phyloP scores from a whole-genome alignment of 441 rosid genomes.

The Euphorbia schlechtendalii region DNA sequence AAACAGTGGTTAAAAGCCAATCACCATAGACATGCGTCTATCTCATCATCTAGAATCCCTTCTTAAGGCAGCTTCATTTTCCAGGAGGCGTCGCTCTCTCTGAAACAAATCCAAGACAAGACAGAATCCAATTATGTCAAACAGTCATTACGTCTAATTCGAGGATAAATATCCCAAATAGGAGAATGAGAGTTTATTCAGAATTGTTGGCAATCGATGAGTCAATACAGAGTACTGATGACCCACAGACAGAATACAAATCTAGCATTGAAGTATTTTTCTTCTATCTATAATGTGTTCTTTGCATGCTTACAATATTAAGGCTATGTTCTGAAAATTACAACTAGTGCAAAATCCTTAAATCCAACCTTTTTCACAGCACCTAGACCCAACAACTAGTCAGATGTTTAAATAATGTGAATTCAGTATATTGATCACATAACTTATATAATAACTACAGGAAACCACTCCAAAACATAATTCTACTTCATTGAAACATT shows the following conservation, averaged over 20 bases:
- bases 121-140: constrained; percentile 1
- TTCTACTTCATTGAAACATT: background rate
- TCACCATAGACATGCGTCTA: background rate
- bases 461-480: background rate
- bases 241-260: no score
- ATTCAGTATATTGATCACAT: background rate
- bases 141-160: no score
- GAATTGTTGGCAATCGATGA: no score
- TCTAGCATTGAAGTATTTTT: no score
- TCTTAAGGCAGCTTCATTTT: constrained; percentile 28
- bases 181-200: no score
- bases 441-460: background rate
- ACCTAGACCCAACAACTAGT: background rate
- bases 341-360: no score
- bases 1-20: background rate
- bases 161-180: no score
- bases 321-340: background rate
- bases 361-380: no score
- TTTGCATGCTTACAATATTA: no score
- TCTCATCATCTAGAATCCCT: constrained; percentile 14
- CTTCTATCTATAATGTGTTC: no score
- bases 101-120: constrained; percentile 8
- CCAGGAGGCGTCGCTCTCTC: constrained; percentile 31
- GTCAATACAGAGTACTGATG: no score
- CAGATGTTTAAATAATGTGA: background rate